phyloP scores from a whole-genome alignment of 169 alveolate species.

The Plasmodium falciparum region DNA sequence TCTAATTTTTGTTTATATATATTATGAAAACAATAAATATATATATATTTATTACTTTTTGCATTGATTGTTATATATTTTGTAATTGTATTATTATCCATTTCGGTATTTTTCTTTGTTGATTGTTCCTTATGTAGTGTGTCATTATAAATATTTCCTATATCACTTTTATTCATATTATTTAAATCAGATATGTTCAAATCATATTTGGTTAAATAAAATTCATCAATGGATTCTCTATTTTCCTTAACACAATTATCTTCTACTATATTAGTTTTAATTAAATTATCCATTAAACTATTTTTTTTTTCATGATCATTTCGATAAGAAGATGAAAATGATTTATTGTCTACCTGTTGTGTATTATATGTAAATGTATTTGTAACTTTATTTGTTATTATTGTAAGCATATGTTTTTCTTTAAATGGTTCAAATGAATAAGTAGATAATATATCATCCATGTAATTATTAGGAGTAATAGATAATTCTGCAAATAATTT shows the following conservation, averaged over 20 bases:
- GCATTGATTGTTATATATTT: conserved; percentile 54
- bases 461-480: conserved; percentile 33
- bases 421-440: conserved; percentile 57
- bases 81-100: conserved; percentile 10
- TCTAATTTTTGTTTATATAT: conserved; percentile 21
- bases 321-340: background rate
- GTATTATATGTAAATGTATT: background rate
- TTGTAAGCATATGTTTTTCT: conserved; percentile 26
- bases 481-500: conserved; percentile 32
- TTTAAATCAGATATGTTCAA: conserved; percentile 25
- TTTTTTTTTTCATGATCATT: background rate
- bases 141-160: conserved; percentile 11
- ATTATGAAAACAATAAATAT: conserved; percentile 60
- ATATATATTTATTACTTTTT: conserved; percentile 19
- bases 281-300: background rate
- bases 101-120: background rate
- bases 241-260: background rate
- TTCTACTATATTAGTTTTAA: conserved; percentile 7
- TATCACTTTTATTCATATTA: background rate
- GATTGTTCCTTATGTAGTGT: background rate
- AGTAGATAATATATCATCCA: conserved; percentile 63
- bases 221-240: conserved; percentile 38
- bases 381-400: background rate
- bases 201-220: conserved; percentile 57
- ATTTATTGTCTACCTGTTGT: background rate